Evolutionary conservation across 768 basidiomycete species (phyloP).

Genomic region (Pluteus cervinus): DNA sequence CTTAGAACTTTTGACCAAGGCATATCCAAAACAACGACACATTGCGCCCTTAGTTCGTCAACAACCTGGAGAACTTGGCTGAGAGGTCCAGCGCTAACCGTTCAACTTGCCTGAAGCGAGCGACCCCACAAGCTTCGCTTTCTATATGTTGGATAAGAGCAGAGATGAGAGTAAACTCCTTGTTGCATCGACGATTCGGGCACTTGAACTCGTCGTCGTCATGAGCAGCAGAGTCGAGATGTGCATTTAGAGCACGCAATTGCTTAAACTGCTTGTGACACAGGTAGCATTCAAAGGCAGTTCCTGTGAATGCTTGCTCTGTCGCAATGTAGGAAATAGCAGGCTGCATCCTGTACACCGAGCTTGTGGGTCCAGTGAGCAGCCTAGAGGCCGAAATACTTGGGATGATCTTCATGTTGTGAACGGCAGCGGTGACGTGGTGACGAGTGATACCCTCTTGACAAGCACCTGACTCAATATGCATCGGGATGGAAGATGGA

Average conservation of each 20-base stretch:
- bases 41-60: neutral
- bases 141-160: conserved; percentile 40
- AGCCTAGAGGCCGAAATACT: conserved; percentile 28
- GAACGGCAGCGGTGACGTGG: conserved; percentile 29
- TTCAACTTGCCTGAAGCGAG: conserved; percentile 23
- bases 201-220: conserved; percentile 36
- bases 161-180: conserved; percentile 29
- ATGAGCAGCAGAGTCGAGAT: conserved; percentile 31
- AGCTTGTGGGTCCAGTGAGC: conserved; percentile 10
- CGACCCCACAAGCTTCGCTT: conserved; percentile 30
- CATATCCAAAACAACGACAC: no score
- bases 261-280: conserved; percentile 27
- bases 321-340: conserved; percentile 23
- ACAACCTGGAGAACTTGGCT: conserved; percentile 13
- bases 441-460: conserved; percentile 23
- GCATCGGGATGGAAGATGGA: conserved; percentile 29
- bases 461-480: conserved; percentile 35
- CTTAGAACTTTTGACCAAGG: no score
- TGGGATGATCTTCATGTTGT: conserved; percentile 24
- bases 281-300: conserved; percentile 33
- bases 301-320: conserved; percentile 31
- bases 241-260: conserved; percentile 25
- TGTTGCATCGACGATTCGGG: conserved; percentile 34
- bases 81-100: conserved; percentile 21
- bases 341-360: conserved; percentile 1